A percentile compares a stretch with the other conserved stretches of the same genome.
Evolutionary conservation across 345 rosid genomes (phyloP).

Genomic region (Eucalyptus curtisii): DNA sequence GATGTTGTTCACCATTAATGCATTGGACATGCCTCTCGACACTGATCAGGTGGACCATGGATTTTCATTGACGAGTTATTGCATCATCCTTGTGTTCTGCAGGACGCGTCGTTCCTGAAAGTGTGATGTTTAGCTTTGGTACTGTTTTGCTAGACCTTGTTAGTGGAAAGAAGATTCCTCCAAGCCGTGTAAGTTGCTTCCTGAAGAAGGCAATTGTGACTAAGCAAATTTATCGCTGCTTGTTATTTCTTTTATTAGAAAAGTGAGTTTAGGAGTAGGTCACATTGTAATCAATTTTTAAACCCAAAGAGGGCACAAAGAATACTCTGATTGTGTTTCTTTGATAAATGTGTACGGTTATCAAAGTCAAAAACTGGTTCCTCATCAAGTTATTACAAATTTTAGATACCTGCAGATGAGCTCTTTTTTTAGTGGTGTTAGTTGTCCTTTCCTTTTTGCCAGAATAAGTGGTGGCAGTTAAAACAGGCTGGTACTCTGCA

Average conservation of each 20-base stretch:
- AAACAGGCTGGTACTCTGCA: not conserved
- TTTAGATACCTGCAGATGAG: not conserved
- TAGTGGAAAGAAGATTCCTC: conserved; percentile 96
- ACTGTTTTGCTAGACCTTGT: conserved; percentile 92
- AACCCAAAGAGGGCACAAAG: not conserved
- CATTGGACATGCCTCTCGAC: not conserved
- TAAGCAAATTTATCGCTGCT: not conserved
- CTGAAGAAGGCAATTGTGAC: not conserved
- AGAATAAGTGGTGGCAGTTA: not conserved
- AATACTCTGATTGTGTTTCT: not conserved
- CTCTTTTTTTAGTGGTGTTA: not conserved
- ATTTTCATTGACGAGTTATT: not conserved
- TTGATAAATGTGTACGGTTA: not conserved
- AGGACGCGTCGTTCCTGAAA: conserved; percentile 92
- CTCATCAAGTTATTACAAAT: not conserved
- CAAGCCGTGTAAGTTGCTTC: conserved; percentile 53
- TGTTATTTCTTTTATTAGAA: not conserved
- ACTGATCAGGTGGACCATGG: not conserved
- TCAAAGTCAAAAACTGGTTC: not conserved
- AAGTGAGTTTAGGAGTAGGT: not conserved
- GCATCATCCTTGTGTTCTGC: not conserved
- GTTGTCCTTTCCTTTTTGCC: not conserved
- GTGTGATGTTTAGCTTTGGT: conserved; percentile 96
- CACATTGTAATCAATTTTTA: not conserved
- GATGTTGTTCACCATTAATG: not conserved